Evolutionary conservation across 2,329 filamentous ascomycete species (phyloP).

Genomic region (Colletotrichum chrysophilum): DNA sequence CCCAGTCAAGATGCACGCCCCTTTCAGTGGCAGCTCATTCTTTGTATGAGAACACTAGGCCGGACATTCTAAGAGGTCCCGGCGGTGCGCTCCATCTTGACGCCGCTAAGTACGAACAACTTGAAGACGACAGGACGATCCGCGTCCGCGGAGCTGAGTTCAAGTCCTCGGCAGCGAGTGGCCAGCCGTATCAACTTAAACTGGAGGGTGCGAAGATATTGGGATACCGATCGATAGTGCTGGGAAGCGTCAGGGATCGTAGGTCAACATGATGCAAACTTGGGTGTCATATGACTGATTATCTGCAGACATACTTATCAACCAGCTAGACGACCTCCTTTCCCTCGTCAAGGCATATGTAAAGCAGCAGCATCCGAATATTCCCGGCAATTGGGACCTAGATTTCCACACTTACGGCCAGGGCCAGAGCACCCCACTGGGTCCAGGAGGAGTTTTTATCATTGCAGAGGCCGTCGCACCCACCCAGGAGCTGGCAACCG

Average conservation of each 20-base stretch:
- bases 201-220: not conserved
- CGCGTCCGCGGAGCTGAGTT: not conserved
- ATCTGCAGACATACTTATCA: not conserved
- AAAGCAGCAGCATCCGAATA: not conserved
- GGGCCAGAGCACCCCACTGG: not conserved
- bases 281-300: not conserved
- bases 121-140: not conserved
- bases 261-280: not conserved
- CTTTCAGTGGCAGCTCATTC: not conserved
- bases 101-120: not conserved
- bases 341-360: not conserved
- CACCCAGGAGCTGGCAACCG: conserved; percentile 48
- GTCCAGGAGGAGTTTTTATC: conserved; percentile 44
- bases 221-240: not conserved
- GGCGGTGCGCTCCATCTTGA: not conserved
- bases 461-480: conserved; percentile 51
- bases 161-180: not conserved
- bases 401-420: not conserved
- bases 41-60: not conserved
- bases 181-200: not conserved
- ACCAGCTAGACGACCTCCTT: not conserved
- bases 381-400: not conserved
- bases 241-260: not conserved
- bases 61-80: not conserved
- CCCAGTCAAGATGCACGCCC: not conserved